Evolutionary conservation across 495 filamentous ascomycete species (phyloP).

Genomic region (Pyrenopolyporus hunteri): DNA sequence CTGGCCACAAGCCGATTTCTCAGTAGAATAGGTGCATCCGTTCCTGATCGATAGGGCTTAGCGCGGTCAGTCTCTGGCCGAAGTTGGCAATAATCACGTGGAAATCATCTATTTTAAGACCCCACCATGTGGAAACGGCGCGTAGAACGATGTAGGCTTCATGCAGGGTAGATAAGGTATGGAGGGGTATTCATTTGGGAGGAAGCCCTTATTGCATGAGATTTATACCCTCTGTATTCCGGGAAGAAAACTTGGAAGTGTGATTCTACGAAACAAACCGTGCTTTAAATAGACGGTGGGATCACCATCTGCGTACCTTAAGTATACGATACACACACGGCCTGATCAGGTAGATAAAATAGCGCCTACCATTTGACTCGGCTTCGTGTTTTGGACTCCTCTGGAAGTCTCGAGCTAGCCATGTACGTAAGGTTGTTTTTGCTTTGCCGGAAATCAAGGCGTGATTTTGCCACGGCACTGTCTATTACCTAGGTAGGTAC

Average conservation of each 20-base stretch:
- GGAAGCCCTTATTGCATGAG: slow-evolving; percentile 8
- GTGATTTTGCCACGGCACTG: slow-evolving; percentile 22
- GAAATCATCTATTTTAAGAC: slow-evolving; percentile 29
- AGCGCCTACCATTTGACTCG: slow-evolving; percentile 5
- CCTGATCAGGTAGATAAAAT: slow-evolving; percentile 24
- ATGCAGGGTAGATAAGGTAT: slow-evolving; percentile 6
- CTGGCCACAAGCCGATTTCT: not conserved
- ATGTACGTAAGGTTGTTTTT: slow-evolving; percentile 14
- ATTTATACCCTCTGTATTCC: not conserved
- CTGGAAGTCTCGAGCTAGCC: too few species aligned
- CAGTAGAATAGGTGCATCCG: slow-evolving; percentile 11
- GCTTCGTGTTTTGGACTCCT: not conserved
- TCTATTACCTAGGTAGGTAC: too few species aligned
- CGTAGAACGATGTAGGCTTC: not conserved
- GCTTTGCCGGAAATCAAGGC: slow-evolving; percentile 26
- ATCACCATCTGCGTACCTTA: not conserved
- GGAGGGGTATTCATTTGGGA: not conserved
- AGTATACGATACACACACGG: too few species aligned
- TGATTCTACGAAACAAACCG: slow-evolving; percentile 4
- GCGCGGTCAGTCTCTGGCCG: slow-evolving; percentile 23
- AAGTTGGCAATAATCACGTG: slow-evolving; percentile 31
- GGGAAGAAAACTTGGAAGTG: not conserved
- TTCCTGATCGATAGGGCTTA: slow-evolving; percentile 40
- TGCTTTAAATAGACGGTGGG: slow-evolving; percentile 16
- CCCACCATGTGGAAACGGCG: slow-evolving; percentile 1